phyloP scores from a whole-genome alignment of 345 rosid genomes.

The Ailanthus altissimus region DNA sequence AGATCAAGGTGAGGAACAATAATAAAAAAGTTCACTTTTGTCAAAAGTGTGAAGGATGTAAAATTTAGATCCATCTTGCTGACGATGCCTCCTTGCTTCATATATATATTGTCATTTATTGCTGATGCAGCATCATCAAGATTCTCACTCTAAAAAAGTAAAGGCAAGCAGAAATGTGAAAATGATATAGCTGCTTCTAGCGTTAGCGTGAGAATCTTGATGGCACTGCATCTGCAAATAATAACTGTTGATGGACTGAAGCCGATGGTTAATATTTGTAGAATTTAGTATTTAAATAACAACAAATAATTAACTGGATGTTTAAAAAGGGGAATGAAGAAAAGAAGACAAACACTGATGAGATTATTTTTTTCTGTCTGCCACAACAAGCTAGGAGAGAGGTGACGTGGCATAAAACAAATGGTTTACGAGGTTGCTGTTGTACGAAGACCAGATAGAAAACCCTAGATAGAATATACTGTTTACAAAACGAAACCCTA shows the following conservation, averaged over 20 bases:
- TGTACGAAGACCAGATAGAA: not conserved
- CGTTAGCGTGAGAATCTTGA: constrained; percentile 68
- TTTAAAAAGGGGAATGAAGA: not conserved
- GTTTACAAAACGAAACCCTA: constrained; percentile 1
- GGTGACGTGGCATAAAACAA: constrained; percentile 11
- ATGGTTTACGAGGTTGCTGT: constrained; percentile 14
- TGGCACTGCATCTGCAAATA: constrained; percentile 63
- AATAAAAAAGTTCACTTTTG: constrained; percentile 7
- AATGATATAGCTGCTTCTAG: too few species aligned
- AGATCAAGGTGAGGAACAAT: not conserved
- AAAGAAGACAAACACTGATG: not conserved
- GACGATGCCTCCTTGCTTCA: not conserved
- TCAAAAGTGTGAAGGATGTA: too few species aligned
- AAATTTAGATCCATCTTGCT: constrained; percentile 18
- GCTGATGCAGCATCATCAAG: constrained; percentile 94
- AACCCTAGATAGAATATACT: constrained; percentile 14
- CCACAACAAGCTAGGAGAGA: not conserved
- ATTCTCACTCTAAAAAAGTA: too few species aligned
- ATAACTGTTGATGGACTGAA: constrained; percentile 37
- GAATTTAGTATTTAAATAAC: too few species aligned
- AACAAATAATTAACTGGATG: too few species aligned
- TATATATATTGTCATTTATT: constrained; percentile 44
- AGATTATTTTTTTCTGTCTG: not conserved
- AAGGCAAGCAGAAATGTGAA: too few species aligned
- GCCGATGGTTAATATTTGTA: too few species aligned